These are phyloP conservation scores for Leccinum variicolor DNA, from an alignment of 768 basidiomycete genomes.

Conservation along the genomic window DNA sequence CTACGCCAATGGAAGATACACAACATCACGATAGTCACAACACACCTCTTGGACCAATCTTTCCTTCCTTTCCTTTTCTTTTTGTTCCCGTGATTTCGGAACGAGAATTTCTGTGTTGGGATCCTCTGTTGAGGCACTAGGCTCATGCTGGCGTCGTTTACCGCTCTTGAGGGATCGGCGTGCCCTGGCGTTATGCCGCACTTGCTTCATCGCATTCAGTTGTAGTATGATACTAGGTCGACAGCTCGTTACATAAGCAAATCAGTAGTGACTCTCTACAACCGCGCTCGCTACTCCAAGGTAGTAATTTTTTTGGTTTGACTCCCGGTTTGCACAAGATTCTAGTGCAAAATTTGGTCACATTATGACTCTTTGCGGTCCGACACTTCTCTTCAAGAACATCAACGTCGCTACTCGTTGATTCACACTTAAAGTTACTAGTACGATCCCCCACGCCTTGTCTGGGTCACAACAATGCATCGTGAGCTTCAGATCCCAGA, in stretches of 20 bases:
- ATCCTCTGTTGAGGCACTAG: conserved; percentile 34
- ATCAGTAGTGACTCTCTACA: no score
- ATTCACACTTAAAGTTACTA: no score
- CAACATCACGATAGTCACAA: not conserved
- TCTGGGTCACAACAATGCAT: no score
- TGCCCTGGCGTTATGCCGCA: conserved; percentile 60
- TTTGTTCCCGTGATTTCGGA: conserved; percentile 58
- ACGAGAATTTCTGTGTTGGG: conserved; percentile 57
- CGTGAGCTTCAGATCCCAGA: not conserved
- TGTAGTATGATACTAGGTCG: not conserved
- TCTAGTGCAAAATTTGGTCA: no score
- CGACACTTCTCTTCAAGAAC: no score
- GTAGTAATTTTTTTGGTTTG: no score
- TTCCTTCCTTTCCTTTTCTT: conserved; percentile 56
- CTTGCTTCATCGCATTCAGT: conserved; percentile 16
- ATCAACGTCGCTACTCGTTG: no score
- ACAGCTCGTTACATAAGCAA: conserved; percentile 2
- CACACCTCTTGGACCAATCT: conserved; percentile 61
- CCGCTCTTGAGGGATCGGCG: conserved; percentile 67
- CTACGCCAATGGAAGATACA: conserved; percentile 12
- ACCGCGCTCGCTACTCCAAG: no score
- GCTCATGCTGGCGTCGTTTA: conserved; percentile 37
- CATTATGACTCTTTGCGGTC: no score
- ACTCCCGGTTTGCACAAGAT: no score
- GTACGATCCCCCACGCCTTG: no score